Evolutionary conservation across 2,329 filamentous ascomycete species (phyloP).

Genomic region (Talaromyces sp.): DNA sequence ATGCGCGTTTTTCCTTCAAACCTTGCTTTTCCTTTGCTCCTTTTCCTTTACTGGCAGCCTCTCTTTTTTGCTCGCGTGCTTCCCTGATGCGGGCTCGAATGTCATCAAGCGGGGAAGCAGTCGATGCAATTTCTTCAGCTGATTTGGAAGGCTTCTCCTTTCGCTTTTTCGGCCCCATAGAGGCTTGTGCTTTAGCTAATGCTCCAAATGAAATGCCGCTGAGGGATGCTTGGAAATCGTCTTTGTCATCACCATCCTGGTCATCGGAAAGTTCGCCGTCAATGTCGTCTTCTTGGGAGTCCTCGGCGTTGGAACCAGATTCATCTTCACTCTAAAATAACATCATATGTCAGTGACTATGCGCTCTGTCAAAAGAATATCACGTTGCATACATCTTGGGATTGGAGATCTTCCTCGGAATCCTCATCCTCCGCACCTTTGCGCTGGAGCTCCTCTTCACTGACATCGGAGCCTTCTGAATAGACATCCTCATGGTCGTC

Average conservation of each 20-base stretch:
- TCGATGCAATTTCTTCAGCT: constrained; percentile 15
- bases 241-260: constrained; percentile 34
- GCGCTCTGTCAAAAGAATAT: background rate
- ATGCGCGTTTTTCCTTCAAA: constrained; percentile 55
- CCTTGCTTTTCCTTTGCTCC: constrained; percentile 18
- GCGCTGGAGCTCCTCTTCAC: constrained; percentile 21
- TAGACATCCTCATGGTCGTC: constrained; percentile 48
- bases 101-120: constrained; percentile 38
- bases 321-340: background rate
- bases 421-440: constrained; percentile 11
- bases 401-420: constrained; percentile 22
- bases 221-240: constrained; percentile 46
- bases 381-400: constrained; percentile 17
- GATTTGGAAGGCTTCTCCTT: constrained; percentile 21
- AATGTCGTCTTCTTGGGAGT: constrained; percentile 30
- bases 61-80: constrained; percentile 46
- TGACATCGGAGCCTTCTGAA: constrained; percentile 31
- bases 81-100: constrained; percentile 45
- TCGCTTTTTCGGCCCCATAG: constrained; percentile 53
- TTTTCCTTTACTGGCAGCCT: constrained; percentile 25
- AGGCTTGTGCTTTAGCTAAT: constrained; percentile 82
- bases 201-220: constrained; percentile 80
- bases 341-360: background rate
- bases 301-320: constrained; percentile 6
- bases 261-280: constrained; percentile 40